Percentiles rank a stretch among this genome's conserved stretches.
Evolutionary conservation across 148 eudicot genomes (phyloP).

Genomic region (Oxyria digyna): DNA sequence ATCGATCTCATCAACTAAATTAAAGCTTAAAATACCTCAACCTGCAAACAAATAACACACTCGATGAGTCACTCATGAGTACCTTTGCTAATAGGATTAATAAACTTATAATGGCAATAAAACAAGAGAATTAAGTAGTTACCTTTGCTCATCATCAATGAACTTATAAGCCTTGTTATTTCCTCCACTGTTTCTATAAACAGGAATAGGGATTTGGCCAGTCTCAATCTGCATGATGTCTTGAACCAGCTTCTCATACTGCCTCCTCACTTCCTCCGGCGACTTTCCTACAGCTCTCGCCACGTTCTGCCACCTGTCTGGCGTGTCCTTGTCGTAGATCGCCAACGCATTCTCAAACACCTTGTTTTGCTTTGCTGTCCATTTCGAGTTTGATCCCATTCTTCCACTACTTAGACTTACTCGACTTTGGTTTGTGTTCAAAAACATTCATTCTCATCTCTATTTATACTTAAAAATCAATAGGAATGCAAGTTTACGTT

Average conservation of each 20-base stretch:
- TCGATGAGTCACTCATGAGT: neutral
- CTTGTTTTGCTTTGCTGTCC: conserved; percentile 12
- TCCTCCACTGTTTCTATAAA: conserved; percentile 8
- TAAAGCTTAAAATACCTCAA: conserved; percentile 5
- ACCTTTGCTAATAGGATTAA: no score
- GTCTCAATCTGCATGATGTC: conserved; percentile 7
- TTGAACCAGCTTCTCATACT: conserved; percentile 12
- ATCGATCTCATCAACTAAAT: neutral
- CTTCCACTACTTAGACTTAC: neutral
- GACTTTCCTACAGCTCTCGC: conserved; percentile 11
- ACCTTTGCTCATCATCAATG: conserved; percentile 10
- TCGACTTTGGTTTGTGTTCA: neutral
- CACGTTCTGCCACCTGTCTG: conserved; percentile 11
- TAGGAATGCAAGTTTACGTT: neutral
- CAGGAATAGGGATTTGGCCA: conserved; percentile 3
- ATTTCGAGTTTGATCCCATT: conserved; percentile 6
- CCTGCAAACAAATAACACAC: neutral
- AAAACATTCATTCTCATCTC: neutral
- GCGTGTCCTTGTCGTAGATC: conserved; percentile 8
- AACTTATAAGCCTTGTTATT: conserved; percentile 1
- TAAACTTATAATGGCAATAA: no score
- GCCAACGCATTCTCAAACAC: conserved; percentile 11
- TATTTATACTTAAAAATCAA: neutral
- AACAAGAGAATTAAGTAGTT: neutral
- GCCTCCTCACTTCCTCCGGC: conserved; percentile 15